Percentiles rank a stretch among this genome's conserved stretches.
Conservation (phyloP, 371 early-diverging fungal genomes). For the Syncephalis fuscata region DNA sequence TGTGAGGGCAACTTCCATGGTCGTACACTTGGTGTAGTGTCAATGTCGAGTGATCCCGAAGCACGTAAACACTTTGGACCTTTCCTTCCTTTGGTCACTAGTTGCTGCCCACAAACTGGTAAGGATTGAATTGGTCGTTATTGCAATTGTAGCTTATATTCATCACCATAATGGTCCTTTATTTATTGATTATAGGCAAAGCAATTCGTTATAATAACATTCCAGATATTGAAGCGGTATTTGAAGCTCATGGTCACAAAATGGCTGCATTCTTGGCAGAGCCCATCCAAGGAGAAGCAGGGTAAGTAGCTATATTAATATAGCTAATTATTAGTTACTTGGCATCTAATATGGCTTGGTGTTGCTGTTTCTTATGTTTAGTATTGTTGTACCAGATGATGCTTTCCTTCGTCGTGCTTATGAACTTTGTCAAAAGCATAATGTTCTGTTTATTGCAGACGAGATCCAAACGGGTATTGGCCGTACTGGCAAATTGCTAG, state of each 20-base stretch:
- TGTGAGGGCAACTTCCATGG: conserved; percentile 93
- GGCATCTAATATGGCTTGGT: not conserved
- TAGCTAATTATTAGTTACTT: not conserved
- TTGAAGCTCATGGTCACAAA: conserved; percentile 60
- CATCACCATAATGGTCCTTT: no score
- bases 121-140: no score
- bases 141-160: no score
- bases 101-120: no score
- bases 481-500: conserved; percentile 89
- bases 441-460: conserved; percentile 91
- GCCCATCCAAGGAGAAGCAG: conserved; percentile 97
- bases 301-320: conserved; percentile 22
- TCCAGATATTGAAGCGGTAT: conserved; percentile 74
- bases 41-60: conserved; percentile 89
- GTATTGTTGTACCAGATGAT: conserved; percentile 83
- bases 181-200: conserved; percentile 46
- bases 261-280: conserved; percentile 92
- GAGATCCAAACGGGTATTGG: conserved; percentile 97
- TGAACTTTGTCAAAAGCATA: conserved; percentile 89
- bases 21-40: conserved; percentile 86
- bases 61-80: conserved; percentile 83
- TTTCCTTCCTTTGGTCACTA: conserved; percentile 59
- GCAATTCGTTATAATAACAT: conserved; percentile 65
- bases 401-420: conserved; percentile 73
- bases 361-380: conserved; percentile 1